Conservation (phyloP, 2,329 filamentous ascomycete genomes). For the Pseudovirgaria hyperparasitica region DNA sequence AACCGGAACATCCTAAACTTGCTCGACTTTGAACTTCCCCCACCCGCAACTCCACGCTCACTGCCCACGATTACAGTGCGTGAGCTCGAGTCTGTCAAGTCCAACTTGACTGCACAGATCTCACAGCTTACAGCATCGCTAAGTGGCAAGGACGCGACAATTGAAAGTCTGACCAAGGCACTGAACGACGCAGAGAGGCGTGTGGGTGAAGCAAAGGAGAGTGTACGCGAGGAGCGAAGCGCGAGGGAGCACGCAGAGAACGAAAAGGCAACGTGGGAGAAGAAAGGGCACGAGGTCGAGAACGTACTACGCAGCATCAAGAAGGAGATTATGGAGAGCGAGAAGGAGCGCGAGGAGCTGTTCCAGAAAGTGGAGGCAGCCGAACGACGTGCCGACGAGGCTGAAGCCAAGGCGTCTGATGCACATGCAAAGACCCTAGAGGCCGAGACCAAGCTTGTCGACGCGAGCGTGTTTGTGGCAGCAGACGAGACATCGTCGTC, state of each 20-base stretch:
- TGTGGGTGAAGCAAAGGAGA: conserved; percentile 74
- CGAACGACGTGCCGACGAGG: conserved; percentile 60
- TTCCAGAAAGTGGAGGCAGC: conserved; percentile 60
- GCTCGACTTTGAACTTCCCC: conserved; percentile 87
- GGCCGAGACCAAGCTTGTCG: conserved; percentile 57
- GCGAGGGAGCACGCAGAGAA: conserved; percentile 58
- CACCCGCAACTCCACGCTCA: conserved; percentile 80
- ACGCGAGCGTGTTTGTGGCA: conserved; percentile 45
- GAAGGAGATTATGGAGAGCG: conserved; percentile 64
- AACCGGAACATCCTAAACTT: conserved; percentile 49
- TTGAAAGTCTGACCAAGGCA: conserved; percentile 72
- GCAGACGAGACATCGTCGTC: conserved; percentile 19
- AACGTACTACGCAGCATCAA: conserved; percentile 65
- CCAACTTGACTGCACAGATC: conserved; percentile 80
- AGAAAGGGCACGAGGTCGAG: conserved; percentile 76
- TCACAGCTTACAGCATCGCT: conserved; percentile 87
- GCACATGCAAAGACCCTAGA: conserved; percentile 37
- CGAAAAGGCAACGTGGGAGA: conserved; percentile 75
- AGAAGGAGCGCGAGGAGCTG: conserved; percentile 71
- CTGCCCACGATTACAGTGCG: conserved; percentile 83
- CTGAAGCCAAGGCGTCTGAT: conserved; percentile 63
- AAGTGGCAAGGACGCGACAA: conserved; percentile 86
- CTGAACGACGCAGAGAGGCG: conserved; percentile 84
- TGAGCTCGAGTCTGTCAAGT: conserved; percentile 87
- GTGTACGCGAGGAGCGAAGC: conserved; percentile 63